phyloP scores from a whole-genome alignment of 2,329 filamentous ascomycete genomes.

The Pseudogymnoascus sp. region DNA sequence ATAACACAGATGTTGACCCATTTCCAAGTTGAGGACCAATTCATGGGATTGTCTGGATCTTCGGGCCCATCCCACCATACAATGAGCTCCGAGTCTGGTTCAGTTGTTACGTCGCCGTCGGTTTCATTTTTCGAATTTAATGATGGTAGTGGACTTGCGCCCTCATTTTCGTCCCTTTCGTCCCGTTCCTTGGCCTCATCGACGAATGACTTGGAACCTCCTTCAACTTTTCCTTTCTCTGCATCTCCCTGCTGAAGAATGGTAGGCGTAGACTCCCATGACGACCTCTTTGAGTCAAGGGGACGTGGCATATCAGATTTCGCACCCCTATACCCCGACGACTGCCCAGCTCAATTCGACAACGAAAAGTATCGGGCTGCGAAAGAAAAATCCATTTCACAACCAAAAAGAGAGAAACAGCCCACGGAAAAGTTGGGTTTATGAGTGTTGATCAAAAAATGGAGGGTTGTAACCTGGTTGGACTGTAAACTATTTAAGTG shows the following conservation, averaged over 20 bases:
- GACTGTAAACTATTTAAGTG: background rate
- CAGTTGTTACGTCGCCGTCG: conserved; percentile 13
- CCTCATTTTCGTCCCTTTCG: background rate
- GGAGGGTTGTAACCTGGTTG: conserved; percentile 1
- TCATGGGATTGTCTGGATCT: conserved; percentile 21
- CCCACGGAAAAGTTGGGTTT: background rate
- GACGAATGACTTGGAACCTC: background rate
- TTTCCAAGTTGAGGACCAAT: conserved; percentile 20
- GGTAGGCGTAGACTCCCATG: background rate
- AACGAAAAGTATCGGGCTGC: background rate
- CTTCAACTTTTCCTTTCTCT: background rate
- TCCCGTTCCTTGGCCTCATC: background rate
- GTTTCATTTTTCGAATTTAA: conserved; percentile 20
- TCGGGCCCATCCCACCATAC: conserved; percentile 18
- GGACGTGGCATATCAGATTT: background rate
- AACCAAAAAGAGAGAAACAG: background rate
- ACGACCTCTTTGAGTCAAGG: background rate
- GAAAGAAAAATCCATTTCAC: background rate
- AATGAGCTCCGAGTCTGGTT: conserved; percentile 16
- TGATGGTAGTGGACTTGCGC: background rate
- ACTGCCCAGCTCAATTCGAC: background rate
- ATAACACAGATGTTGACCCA: conserved; percentile 18
- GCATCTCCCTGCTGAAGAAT: background rate
- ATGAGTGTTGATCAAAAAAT: background rate
- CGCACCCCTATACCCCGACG: background rate